Base-by-base conservation (phyloP, 2,329 filamentous ascomycete species). In the Penicillium brasilianum region DNA sequence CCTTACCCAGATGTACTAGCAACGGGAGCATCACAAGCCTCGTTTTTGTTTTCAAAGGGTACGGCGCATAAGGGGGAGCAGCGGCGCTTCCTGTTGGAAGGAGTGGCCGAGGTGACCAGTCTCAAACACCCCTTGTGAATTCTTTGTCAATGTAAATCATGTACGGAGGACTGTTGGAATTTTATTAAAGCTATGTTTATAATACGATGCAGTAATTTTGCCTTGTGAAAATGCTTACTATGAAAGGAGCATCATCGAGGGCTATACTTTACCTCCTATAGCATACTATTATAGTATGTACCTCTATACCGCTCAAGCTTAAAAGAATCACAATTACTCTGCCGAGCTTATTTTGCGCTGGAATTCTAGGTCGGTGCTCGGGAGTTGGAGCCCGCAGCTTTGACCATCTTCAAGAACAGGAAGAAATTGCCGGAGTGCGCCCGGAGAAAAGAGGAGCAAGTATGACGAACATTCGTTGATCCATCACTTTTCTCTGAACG, bases 21-120 rank as follows among this genome's bases (percentile, higher is more conserved):
- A 28, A 50, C n/a, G 30, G 48, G 30, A 34, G 48, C 48, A 20
- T 34, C 28, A 11, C n/a, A 25, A 53, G 34, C 36, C 46, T 28
- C 46, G 6, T n/a, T 43, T 8, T n/a, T 44, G n/a, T n/a, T 37
- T 36, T 8, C 22, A 48, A 48, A 48, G 30, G 44, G 49, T 51
- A 34, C 34, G 18, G 18, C 32, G 32, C 32, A 37, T 53, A 52
- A 52, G 18, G 34, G 50, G 32, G 28, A 34, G 30, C 48, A 18
- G 10, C 48, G 30, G 30, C 36, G 52, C 25, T 18, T 54, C 36
- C 20, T 54, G 52, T 54, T 30, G 52, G 52, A 32, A 39, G 22
- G 32, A 28, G 36, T 54, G 63, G 37, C 46, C 39, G 52, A 65
- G 50, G 48, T 66, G 63, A 64, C 57, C 22, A 62, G 61, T 67